Evolutionary conservation across 1,139 yeast species (phyloP), one percentile per base, ranked within the genome.

Genomic region (Hyphopichia buzzinii): DNA sequence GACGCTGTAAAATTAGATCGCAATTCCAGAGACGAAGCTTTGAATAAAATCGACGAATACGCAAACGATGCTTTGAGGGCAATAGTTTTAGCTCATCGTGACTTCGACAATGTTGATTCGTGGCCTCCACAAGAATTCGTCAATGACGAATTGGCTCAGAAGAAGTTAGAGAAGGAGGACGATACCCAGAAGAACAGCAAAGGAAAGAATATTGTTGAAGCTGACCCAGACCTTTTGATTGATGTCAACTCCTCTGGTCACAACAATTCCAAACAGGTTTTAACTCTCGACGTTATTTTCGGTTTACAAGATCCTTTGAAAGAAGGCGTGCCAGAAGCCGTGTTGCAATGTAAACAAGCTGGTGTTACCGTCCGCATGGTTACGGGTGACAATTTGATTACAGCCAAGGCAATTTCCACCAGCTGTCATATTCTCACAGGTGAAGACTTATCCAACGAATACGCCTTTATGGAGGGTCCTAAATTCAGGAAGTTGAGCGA

Each of bases 321-420:
- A 49, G 77, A 77, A 8, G 97, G 97, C 43, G 97, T 92, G n/a
- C 75, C 81, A 19, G 81, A 84, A 38, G 95, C 98, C 1, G 96
- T 92, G 15, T 69, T 72, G 25, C 84, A 83, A 54, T 92, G 98
- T 64, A 82, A 80, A 49, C 70, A 70, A 29, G 97, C 98, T 1
- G 97, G 98, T 38, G 97, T 92, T 13, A 77, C 84, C 21, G 97
- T 92, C 19, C 77, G 97, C 50, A 92, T 92, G 98, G 97, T 92
- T 35, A 92, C 98, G 17, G 98, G 98, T 60, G 98, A 92, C 59
- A 90, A 90, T 55, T 58, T 90, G 41, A 68, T 79, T 34, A 92
- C 98, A 5, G 98, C 98, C 6, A 79, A 78, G 48, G 95, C 97
- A 1, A 92, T 92, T 47, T 88, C 97, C 4, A 71, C 73, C 46